Evolutionary conservation across 306 rosid species (phyloP).

Genomic region (Casuarina cunninghamiana): DNA sequence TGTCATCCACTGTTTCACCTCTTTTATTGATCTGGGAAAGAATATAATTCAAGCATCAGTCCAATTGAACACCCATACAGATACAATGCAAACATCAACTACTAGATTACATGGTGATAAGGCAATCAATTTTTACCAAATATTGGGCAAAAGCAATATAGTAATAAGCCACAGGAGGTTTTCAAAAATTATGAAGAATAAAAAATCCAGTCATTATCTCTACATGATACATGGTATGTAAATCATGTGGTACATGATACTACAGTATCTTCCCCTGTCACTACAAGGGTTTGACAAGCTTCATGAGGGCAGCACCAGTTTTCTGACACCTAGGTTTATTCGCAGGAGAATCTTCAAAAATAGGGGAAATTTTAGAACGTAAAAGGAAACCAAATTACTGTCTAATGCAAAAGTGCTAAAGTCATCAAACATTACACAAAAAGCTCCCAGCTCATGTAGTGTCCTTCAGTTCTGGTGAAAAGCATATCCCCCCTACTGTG

Average conservation of each 20-base stretch:
- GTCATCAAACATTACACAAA: not conserved
- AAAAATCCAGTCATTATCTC: not conserved
- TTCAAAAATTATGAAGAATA: not conserved
- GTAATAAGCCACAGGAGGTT: not conserved
- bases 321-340: not conserved
- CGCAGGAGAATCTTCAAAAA: not conserved
- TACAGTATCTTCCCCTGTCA: not conserved
- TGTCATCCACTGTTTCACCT: constrained; percentile 85
- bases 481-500: not conserved
- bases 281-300: not conserved
- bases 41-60: constrained; percentile 16
- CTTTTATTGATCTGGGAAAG: constrained; percentile 71
- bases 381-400: not conserved
- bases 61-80: not conserved
- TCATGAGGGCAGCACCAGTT: not conserved
- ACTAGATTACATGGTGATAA: not conserved
- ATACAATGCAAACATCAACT: not conserved
- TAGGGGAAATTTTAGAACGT: not conserved
- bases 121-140: constrained; percentile 9
- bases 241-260: not conserved
- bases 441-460: not conserved
- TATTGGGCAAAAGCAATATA: not conserved
- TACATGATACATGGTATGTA: not conserved
- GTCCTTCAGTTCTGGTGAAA: not conserved
- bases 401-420: not conserved